These are phyloP conservation scores for Salix purpurea DNA, from an alignment of 345 rosid species.

Conservation along the genomic window DNA sequence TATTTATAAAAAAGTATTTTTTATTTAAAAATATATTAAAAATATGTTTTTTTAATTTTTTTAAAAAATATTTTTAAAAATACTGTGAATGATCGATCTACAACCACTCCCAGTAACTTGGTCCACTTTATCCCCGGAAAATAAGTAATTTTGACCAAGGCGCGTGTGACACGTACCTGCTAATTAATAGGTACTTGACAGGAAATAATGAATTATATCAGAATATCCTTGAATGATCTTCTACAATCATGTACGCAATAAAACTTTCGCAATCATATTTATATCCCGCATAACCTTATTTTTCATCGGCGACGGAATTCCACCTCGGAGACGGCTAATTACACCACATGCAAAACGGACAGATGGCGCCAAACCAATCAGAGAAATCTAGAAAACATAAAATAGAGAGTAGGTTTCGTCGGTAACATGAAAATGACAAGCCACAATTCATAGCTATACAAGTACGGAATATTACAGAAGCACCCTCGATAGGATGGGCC, in stretches of 20 bases:
- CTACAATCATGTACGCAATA: background rate
- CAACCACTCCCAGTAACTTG: background rate
- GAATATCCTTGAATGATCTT: background rate
- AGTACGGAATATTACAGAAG: background rate
- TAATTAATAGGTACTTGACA: background rate
- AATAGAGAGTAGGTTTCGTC: background rate
- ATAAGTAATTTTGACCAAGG: background rate
- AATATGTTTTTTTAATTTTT: no score
- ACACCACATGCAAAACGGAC: background rate
- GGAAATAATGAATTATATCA: background rate
- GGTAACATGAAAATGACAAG: slow-evolving; percentile 6
- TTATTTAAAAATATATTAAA: no score
- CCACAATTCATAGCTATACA: slow-evolving; percentile 1
- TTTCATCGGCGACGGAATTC: background rate
- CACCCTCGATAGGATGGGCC: background rate
- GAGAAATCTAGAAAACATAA: background rate
- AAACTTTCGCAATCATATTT: background rate
- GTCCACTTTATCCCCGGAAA: background rate
- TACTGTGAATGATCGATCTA: background rate
- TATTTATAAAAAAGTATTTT: no score
- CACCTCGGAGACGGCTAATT: background rate
- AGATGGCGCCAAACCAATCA: background rate
- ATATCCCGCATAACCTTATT: background rate
- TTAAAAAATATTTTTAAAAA: no score
- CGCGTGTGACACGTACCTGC: background rate